These are phyloP conservation scores for Silene coronaria DNA, from an alignment of 179 eudicot genomes.

Conservation along the genomic window DNA sequence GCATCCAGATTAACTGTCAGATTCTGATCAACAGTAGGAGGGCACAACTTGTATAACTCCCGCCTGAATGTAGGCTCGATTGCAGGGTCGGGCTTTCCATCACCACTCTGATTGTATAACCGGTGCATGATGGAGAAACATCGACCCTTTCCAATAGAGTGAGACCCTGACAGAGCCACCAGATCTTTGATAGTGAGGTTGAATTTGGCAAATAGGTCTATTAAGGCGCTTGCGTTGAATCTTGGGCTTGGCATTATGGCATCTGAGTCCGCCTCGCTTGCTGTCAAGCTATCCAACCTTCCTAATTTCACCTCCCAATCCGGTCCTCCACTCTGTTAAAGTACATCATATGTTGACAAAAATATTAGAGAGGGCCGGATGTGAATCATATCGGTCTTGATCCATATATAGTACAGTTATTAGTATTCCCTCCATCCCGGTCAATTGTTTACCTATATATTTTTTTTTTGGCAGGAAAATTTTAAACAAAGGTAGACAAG, in stretches of 20 bases:
- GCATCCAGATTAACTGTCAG: conserved; percentile 69
- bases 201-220: conserved; percentile 50
- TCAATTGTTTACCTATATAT: no score
- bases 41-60: conserved; percentile 65
- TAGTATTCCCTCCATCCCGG: no score
- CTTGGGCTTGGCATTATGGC: conserved; percentile 95
- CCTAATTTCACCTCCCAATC: conserved; percentile 86
- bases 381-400: no score
- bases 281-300: conserved; percentile 70
- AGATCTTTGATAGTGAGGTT: conserved; percentile 60
- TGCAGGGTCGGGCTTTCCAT: conserved; percentile 74
- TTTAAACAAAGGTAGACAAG: no score
- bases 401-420: no score
- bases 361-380: no score
- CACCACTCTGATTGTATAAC: conserved; percentile 85
- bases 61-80: conserved; percentile 45
- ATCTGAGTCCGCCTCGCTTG: conserved; percentile 77
- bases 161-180: conserved; percentile 91
- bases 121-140: conserved; percentile 76
- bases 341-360: no score
- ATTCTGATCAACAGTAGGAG: conserved; percentile 54
- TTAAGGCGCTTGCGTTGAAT: conserved; percentile 54
- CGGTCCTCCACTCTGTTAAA: conserved; percentile 79
- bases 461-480: no score
- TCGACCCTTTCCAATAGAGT: conserved; percentile 78